Percentiles rank a stretch among this genome's conserved stretches.
Conservation (phyloP, 1,284 basidiomycete genomes). For the Vanrija humicola region DNA sequence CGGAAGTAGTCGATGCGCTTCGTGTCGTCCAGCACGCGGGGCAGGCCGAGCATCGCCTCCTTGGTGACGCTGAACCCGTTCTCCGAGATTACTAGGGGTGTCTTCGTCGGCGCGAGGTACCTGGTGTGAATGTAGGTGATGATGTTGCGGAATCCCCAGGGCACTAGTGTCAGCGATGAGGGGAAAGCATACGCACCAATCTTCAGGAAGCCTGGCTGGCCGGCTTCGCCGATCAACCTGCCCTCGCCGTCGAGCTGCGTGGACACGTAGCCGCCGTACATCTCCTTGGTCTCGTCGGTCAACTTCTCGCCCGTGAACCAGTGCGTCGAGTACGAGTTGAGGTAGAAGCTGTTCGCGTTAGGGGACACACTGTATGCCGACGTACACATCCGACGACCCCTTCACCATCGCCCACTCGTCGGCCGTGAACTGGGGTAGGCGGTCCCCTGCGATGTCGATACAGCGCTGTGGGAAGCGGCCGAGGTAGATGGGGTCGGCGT, state of each 20-base stretch:
- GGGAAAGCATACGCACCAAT: background rate
- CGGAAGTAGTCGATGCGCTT: constrained; percentile 26
- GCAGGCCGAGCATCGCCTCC: constrained; percentile 4
- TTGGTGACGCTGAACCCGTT: constrained; percentile 2
- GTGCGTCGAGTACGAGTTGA: constrained; percentile 21
- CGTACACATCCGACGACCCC: constrained; percentile 8
- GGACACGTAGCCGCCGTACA: constrained; percentile 15
- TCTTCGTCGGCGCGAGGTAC: background rate
- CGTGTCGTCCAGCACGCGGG: constrained; percentile 19
- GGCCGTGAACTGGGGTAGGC: constrained; percentile 53
- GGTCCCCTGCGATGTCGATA: constrained; percentile 59
- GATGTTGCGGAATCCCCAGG: constrained; percentile 19
- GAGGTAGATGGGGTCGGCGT: constrained; percentile 22
- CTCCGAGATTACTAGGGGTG: constrained; percentile 23
- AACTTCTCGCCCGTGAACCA: constrained; percentile 16
- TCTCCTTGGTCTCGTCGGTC: constrained; percentile 4
- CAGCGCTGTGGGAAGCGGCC: constrained; percentile 61
- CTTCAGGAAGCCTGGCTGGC: constrained; percentile 24
- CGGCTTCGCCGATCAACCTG: constrained; percentile 20
- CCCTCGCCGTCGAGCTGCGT: constrained; percentile 20
- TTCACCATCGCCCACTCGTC: constrained; percentile 14
- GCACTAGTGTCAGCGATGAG: background rate
- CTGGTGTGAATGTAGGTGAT: constrained; percentile 8
- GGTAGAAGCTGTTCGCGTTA: background rate
- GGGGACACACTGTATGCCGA: constrained; percentile 18